Percentiles rank a stretch among this genome's conserved stretches.
Evolutionary conservation across 108 stramenopile species (phyloP).

Genomic region (Cyclotella cryptica): DNA sequence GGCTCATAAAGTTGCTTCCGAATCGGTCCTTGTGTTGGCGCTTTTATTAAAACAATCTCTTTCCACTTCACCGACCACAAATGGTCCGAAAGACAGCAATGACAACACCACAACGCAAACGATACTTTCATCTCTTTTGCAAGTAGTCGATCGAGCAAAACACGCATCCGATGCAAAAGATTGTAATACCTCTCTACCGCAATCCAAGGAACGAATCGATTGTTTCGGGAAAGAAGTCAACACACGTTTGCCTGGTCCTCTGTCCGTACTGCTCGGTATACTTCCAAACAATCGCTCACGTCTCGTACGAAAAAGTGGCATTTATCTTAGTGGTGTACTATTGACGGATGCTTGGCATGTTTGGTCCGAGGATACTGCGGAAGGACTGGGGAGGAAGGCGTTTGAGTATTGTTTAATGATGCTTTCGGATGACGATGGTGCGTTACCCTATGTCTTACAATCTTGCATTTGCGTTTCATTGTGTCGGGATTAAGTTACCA

Average conservation of each 20-base stretch:
- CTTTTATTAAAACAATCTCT: constrained; percentile 30
- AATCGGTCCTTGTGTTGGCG: constrained; percentile 24
- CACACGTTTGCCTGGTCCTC: constrained; percentile 46
- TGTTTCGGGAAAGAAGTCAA: constrained; percentile 42
- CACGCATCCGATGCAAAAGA: neutral
- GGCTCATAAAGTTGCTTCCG: constrained; percentile 39
- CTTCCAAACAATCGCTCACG: constrained; percentile 25
- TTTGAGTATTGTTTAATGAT: constrained; percentile 51
- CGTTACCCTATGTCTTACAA: neutral
- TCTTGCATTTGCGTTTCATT: neutral
- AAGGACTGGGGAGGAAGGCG: constrained; percentile 32
- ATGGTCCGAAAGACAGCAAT: neutral
- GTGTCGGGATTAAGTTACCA: too few species aligned
- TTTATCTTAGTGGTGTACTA: constrained; percentile 32
- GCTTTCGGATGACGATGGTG: constrained; percentile 23
- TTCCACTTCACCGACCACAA: neutral
- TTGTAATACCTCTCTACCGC: neutral
- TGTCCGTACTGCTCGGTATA: constrained; percentile 40
- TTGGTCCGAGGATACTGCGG: constrained; percentile 36
- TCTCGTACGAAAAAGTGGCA: constrained; percentile 38
- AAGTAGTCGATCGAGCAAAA: constrained; percentile 16
- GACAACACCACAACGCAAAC: constrained; percentile 2
- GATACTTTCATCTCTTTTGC: constrained; percentile 31
- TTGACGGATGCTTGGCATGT: constrained; percentile 39
- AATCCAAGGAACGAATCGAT: neutral